These are phyloP conservation scores for Phytophthora pseudosyringae DNA, from an alignment of 352 stramenopile species.

Conservation along the genomic window DNA sequence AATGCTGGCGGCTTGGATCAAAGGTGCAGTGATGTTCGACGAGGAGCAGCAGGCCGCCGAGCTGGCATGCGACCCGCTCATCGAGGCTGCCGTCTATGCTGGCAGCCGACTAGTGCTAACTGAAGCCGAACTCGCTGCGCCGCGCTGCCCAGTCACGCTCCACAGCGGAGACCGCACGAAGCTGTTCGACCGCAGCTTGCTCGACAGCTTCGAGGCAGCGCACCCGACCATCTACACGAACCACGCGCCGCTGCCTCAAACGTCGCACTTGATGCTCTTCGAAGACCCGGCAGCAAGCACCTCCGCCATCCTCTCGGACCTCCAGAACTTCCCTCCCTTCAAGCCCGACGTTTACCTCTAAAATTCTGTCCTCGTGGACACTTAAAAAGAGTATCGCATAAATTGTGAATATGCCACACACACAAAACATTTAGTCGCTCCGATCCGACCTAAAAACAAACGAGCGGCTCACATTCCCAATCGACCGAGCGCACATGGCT, in stretches of 20 bases:
- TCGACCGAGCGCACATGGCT: slow-evolving; percentile 19
- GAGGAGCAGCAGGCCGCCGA: slow-evolving; percentile 23
- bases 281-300: slow-evolving; percentile 46
- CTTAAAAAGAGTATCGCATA: slow-evolving; percentile 2
- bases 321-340: slow-evolving; percentile 17
- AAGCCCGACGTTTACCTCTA: slow-evolving; percentile 12
- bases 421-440: slow-evolving; percentile 1
- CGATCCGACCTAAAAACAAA: slow-evolving; percentile 16
- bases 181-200: slow-evolving; percentile 21
- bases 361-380: slow-evolving; percentile 6
- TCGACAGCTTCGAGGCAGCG: slow-evolving; percentile 4
- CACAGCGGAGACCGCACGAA: slow-evolving; percentile 31
- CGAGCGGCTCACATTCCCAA: slow-evolving; percentile 28
- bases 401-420: slow-evolving; percentile 13
- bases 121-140: slow-evolving; percentile 34
- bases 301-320: slow-evolving; percentile 31
- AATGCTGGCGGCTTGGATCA: slow-evolving; percentile 35
- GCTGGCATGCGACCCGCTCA: slow-evolving; percentile 45
- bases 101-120: slow-evolving; percentile 28
- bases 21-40: slow-evolving; percentile 50
- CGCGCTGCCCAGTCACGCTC: slow-evolving; percentile 35
- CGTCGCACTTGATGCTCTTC: slow-evolving; percentile 53
- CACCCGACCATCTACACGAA: slow-evolving; percentile 19
- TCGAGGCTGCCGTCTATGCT: slow-evolving; percentile 53
- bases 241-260: slow-evolving; percentile 24